Percentiles rank a stretch among this genome's conserved stretches.
Evolutionary conservation across 257 asterid genomes (phyloP).

Genomic region (Anisodus tanguticus): DNA sequence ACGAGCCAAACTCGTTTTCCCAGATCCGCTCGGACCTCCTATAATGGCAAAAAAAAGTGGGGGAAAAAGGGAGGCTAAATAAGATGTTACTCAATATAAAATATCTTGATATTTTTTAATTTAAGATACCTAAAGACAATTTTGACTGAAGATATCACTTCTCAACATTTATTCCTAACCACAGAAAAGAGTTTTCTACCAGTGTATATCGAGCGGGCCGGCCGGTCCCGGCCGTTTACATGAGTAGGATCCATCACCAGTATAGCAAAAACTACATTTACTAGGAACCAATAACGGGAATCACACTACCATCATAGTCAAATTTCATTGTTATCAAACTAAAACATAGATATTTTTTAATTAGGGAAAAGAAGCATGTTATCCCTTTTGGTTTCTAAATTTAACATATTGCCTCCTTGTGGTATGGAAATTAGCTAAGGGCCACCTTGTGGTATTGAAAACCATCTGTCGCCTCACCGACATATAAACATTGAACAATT

Average conservation of each 20-base stretch:
- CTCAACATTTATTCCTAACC: slow-evolving; percentile 21
- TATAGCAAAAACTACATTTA: not conserved
- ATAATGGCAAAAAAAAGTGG: slow-evolving; percentile 36
- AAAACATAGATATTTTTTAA: not conserved
- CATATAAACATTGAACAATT: not conserved
- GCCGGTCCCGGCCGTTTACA: no score
- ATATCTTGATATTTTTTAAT: not conserved
- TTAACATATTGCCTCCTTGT: not conserved
- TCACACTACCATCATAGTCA: not conserved
- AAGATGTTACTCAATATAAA: slow-evolving; percentile 12
- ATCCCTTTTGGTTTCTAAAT: slow-evolving; percentile 12
- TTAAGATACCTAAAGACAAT: not conserved
- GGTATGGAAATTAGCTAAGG: slow-evolving; percentile 17
- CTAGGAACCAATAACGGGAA: not conserved
- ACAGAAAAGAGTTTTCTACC: not conserved
- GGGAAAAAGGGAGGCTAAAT: not conserved
- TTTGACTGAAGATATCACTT: slow-evolving; percentile 18
- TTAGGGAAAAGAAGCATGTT: slow-evolving; percentile 15
- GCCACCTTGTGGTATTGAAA: slow-evolving; percentile 9
- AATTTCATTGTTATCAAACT: not conserved
- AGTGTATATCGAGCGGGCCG: no score
- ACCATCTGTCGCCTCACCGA: not conserved
- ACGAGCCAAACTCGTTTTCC: slow-evolving; percentile 97
- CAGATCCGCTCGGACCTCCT: slow-evolving; percentile 99
- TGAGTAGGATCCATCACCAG: not conserved